Base-by-base conservation (phyloP, 139 green algal genomes). In the Desmodesmus armatus region DNA sequence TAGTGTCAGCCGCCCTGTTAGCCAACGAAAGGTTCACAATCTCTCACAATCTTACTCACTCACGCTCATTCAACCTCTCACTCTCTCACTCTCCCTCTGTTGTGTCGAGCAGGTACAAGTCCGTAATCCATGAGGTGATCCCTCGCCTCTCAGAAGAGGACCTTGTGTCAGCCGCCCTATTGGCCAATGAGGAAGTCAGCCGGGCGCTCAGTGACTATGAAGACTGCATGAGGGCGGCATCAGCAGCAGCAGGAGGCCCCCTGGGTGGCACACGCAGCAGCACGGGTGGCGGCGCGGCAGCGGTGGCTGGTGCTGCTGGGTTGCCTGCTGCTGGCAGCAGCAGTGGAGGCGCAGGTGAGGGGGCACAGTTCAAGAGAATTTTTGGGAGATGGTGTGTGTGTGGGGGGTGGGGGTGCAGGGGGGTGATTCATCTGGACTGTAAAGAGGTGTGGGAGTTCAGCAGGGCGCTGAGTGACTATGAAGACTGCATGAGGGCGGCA, bases 161-260 rank as follows among this genome's bases (percentile, higher is more conserved):
- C 47, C 17, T 83, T 6, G 19, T 87, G 70, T 41, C 35, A 40
- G 69, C 55, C 5, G 81, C 86, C 13, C 80, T 90, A 49, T 41
- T 47, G 21, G 80, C 84, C 6, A 87, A 87, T 37, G 86, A 90
- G 27, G 86, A 87, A 23, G 51, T 90, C 4, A 37, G 13, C 0
- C 17, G 63, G 0, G 83, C 53, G 58, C 83, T 84, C 21, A 4
- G 11, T 3, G 37, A 65, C 19, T 88, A 85, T 41, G 74, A 88
- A 19, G 37, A 13, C 7, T 47, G 84, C 4, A 2, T 37, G 7
- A 43, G 67, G 67, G 78, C 17, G 2, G 33, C 40, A 3, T 33
- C 77, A 75, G 37, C 39, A 23, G 37, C 39, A 33, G 9, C 63
- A 19, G 4, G 62, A 47, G 21, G 44, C 39, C 40, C 47, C n/a